A percentile compares a stretch with the other conserved stretches of the same genome.
phyloP scores from a whole-genome alignment of 2,329 filamentous ascomycete genomes.

The Huntiella moniliformis region DNA sequence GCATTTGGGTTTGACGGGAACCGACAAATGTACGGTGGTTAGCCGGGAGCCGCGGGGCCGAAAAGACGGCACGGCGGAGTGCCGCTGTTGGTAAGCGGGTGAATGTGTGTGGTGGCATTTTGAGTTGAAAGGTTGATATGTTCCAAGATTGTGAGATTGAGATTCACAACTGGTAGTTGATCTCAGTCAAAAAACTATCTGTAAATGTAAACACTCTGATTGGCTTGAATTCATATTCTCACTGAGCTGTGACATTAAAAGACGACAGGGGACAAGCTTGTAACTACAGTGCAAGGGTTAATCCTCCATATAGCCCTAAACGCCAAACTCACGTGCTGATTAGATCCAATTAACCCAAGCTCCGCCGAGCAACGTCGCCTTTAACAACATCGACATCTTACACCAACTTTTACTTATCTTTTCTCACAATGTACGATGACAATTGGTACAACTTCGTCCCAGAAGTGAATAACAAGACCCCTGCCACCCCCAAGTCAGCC shows the following conservation, averaged over 20 bases:
- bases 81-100: slow-evolving; percentile 1
- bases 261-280: background rate
- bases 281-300: background rate
- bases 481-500: slow-evolving; percentile 13
- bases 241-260: background rate
- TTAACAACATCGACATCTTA: slow-evolving; percentile 2
- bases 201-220: background rate
- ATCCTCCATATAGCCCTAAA: background rate
- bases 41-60: background rate
- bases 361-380: slow-evolving; percentile 11
- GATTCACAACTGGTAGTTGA: background rate
- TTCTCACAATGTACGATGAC: slow-evolving; percentile 54
- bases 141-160: background rate
- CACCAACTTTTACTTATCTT: background rate
- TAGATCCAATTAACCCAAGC: background rate
- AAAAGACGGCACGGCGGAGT: slow-evolving; percentile 4
- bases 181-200: background rate
- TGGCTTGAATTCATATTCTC: background rate
- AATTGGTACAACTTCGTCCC: slow-evolving; percentile 67
- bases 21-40: slow-evolving; percentile 2
- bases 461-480: slow-evolving; percentile 33
- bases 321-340: background rate
- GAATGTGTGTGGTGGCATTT: too few relatives aligned
- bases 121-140: background rate
- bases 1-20: slow-evolving; percentile 2